phyloP scores from a whole-genome alignment of 129 eudicot genomes.

The Tagetes erecta region DNA sequence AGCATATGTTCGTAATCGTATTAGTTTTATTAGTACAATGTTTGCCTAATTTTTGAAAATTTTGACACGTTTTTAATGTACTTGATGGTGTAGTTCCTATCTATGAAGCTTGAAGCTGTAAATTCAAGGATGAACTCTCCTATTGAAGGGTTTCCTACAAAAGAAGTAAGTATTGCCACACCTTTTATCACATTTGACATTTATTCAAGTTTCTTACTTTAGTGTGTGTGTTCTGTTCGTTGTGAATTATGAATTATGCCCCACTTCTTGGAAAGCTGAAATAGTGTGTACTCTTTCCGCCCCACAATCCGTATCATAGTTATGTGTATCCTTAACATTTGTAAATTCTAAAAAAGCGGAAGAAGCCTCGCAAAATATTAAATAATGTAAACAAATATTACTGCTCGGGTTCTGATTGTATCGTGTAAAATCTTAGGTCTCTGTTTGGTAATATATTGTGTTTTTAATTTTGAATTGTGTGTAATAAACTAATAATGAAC shows the following conservation, averaged over 20 bases:
- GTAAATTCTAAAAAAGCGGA: background rate
- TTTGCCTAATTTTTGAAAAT: background rate
- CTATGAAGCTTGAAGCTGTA: constrained; percentile 98
- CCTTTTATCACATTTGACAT: constrained; percentile 21
- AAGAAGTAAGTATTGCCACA: constrained; percentile 59
- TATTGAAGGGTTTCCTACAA: constrained; percentile 61
- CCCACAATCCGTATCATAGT: constrained; percentile 15
- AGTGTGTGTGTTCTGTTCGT: constrained; percentile 19
- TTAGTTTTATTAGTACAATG: constrained; percentile 8
- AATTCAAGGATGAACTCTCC: constrained; percentile 63
- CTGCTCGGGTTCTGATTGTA: background rate
- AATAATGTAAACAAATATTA: background rate
- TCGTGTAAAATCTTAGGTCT: background rate
- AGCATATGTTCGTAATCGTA: constrained; percentile 2
- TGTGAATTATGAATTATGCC: constrained; percentile 9
- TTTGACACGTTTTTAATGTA: constrained; percentile 1
- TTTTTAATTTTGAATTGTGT: background rate
- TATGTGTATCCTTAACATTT: constrained; percentile 8
- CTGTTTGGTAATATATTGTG: background rate
- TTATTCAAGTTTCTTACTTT: constrained; percentile 16
- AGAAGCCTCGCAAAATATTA: background rate
- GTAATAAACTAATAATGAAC: background rate
- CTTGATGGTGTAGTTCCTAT: constrained; percentile 66
- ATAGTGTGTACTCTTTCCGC: constrained; percentile 15
- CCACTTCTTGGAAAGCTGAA: constrained; percentile 14